These are phyloP conservation scores for Trichoderma pleuroti DNA, from an alignment of 2,329 filamentous ascomycete genomes.

Conservation along the genomic window DNA sequence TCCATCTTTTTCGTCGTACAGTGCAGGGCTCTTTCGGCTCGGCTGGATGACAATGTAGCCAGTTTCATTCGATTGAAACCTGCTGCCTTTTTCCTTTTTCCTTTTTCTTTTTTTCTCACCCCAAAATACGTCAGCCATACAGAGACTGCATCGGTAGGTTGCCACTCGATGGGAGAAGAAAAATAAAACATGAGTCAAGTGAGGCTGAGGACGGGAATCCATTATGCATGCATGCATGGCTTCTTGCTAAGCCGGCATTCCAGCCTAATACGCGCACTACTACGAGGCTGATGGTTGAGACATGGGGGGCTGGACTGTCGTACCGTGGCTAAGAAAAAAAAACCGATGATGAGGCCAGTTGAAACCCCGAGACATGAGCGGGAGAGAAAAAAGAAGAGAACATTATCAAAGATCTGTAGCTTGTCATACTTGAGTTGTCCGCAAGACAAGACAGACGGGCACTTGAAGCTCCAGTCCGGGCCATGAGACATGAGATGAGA, in stretches of 20 bases:
- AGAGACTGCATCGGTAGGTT: not conserved
- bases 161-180: not conserved
- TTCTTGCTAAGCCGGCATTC: not conserved
- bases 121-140: not conserved
- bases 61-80: not conserved
- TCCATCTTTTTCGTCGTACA: not conserved
- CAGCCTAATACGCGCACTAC: not conserved
- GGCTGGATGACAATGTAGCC: not conserved
- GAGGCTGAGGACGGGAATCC: not conserved
- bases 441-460: not conserved
- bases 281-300: not conserved
- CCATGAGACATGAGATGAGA: slow-evolving; percentile 5
- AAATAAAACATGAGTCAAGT: not conserved
- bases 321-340: not conserved
- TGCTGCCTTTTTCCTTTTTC: not conserved
- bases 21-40: not conserved
- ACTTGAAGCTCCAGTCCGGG: too few relatives aligned
- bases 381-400: not conserved
- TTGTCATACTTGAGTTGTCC: not conserved
- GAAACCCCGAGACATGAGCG: not conserved
- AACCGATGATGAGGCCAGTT: not conserved
- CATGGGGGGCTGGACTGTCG: not conserved
- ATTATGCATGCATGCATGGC: not conserved
- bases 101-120: not conserved
- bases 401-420: not conserved